Evolutionary conservation across 116 monocot genomes (phyloP), one percentile per base, ranked within the genome.

Genomic region (Dioscorea cayenensis): DNA sequence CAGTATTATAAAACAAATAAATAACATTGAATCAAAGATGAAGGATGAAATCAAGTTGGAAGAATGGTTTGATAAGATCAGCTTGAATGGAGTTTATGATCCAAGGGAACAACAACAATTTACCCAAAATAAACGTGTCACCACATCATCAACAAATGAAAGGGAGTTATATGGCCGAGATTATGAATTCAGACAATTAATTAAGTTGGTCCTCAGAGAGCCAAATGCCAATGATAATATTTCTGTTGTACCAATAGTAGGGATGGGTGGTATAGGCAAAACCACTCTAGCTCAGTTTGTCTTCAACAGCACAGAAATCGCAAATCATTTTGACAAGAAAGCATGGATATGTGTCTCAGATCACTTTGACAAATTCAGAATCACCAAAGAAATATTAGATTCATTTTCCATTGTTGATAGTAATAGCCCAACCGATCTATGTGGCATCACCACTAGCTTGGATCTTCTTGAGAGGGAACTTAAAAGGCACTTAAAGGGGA

Each of bases 341-440:
- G 19, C 48, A 27, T 73, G 73, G 73, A 13, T 73, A 22, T 63
- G 60, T 21, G 76, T 79, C 0, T 72, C 76, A 3, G 59, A 25
- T 4, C 51, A 71, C 37, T 82, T 73, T 37, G 66, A 81, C 67
- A 59, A 69, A 21, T 27, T 38, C 1, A 74, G 49, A 48, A 17
- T 82, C 14, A 35, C 23, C 3, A 80, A 58, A 72, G 73, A 67
- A 7, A 79, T 75, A 3, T 50, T 78, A 1, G 49, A 69, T 38
- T 38, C 9, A 23, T 69, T 59, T 37, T 25, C 1, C 25, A 25
- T 1, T n/a, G n/a, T n/a, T n/a, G n/a, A n/a, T 25, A 25, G 25
- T 25, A 25, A 25, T 25, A 25, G 25, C 25, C 1, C 25, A 25
- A 25, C 2, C 0, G 36, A 48, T 35, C 19, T 1, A 38, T 38